phyloP scores from a whole-genome alignment of 768 basidiomycete genomes.

The Trametopsis cervina region DNA sequence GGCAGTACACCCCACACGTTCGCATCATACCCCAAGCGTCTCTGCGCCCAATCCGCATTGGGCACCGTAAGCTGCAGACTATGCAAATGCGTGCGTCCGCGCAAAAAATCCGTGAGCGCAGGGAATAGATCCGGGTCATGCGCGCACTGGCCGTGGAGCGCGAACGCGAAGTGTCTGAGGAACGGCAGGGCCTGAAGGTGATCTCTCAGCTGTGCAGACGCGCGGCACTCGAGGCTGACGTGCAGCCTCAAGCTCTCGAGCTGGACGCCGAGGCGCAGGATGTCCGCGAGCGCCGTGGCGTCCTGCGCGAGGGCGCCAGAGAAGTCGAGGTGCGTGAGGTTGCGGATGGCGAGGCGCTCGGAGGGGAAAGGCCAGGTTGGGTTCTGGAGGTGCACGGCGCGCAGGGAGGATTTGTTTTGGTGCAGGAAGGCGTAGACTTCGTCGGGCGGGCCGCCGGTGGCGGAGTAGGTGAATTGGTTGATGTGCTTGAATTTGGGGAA shows the following conservation, averaged over 20 bases:
- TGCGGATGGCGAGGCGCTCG: slow-evolving; percentile 46
- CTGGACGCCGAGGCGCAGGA: slow-evolving; percentile 55
- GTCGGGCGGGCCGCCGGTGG: slow-evolving; percentile 34
- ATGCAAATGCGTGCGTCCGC: slow-evolving; percentile 44
- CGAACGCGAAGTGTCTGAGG: slow-evolving; percentile 57
- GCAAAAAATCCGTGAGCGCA: slow-evolving; percentile 59
- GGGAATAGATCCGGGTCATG: slow-evolving; percentile 62
- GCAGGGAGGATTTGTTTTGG: slow-evolving; percentile 46
- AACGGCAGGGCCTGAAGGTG: slow-evolving; percentile 42
- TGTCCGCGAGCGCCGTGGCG: slow-evolving; percentile 47
- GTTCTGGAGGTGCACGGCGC: slow-evolving; percentile 48
- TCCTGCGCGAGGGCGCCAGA: slow-evolving; percentile 46
- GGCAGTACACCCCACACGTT: slow-evolving; percentile 68
- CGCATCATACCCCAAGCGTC: slow-evolving; percentile 58
- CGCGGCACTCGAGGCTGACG: slow-evolving; percentile 43
- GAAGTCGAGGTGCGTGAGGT: slow-evolving; percentile 60
- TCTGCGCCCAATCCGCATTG: slow-evolving; percentile 35
- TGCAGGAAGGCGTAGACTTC: slow-evolving; percentile 40
- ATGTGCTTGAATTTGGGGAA: slow-evolving; percentile 34
- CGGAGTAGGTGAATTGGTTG: slow-evolving; percentile 49
- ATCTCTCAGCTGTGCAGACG: slow-evolving; percentile 43
- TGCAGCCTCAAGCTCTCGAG: slow-evolving; percentile 54
- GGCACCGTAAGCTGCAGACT: slow-evolving; percentile 39
- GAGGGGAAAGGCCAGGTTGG: slow-evolving; percentile 51
- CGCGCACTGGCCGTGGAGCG: slow-evolving; percentile 19